Percentiles rank a stretch among this genome's conserved stretches.
Conservation (phyloP, 2,329 filamentous ascomycete species). For the Clonostachys rosea region DNA sequence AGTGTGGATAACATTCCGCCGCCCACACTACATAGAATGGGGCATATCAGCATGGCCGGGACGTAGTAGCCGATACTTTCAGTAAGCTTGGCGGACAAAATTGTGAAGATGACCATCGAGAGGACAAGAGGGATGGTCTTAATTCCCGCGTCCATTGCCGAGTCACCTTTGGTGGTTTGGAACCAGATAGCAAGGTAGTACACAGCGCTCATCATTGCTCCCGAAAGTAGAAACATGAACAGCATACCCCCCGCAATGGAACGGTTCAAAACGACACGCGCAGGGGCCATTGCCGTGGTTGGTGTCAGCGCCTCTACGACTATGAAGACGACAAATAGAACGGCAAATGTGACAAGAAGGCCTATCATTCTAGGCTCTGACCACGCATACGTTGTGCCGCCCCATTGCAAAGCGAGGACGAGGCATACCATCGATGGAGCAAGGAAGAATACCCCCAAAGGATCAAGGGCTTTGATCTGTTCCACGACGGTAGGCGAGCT, state of each 20-base stretch:
- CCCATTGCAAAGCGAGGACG: slow-evolving; percentile 37
- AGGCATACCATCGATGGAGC: slow-evolving; percentile 23
- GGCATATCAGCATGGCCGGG: slow-evolving; percentile 38
- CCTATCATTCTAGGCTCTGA: slow-evolving; percentile 26
- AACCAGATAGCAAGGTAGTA: slow-evolving; percentile 41
- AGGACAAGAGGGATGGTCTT: slow-evolving; percentile 30
- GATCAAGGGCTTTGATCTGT: slow-evolving; percentile 12
- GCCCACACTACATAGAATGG: slow-evolving; percentile 33
- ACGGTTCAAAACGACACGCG: slow-evolving; percentile 69
- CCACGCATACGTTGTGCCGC: slow-evolving; percentile 21
- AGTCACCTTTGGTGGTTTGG: slow-evolving; percentile 32
- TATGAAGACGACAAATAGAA: slow-evolving; percentile 32
- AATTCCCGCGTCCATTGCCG: slow-evolving; percentile 12
- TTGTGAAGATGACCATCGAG: slow-evolving; percentile 33
- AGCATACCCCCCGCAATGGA: slow-evolving; percentile 62
- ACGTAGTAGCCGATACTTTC: slow-evolving; percentile 33
- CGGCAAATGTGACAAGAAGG: slow-evolving; percentile 30
- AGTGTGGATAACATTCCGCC: slow-evolving; percentile 36
- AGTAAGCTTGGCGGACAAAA: slow-evolving; percentile 30
- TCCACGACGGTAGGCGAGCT: slow-evolving; percentile 22
- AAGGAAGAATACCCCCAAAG: slow-evolving; percentile 5
- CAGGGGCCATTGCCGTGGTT: slow-evolving; percentile 31
- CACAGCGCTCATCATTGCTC: not conserved
- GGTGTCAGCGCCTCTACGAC: slow-evolving; percentile 20
- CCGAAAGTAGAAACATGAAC: slow-evolving; percentile 10